phyloP scores from a whole-genome alignment of 2,329 filamentous ascomycete species.

The Claviceps capensis region DNA sequence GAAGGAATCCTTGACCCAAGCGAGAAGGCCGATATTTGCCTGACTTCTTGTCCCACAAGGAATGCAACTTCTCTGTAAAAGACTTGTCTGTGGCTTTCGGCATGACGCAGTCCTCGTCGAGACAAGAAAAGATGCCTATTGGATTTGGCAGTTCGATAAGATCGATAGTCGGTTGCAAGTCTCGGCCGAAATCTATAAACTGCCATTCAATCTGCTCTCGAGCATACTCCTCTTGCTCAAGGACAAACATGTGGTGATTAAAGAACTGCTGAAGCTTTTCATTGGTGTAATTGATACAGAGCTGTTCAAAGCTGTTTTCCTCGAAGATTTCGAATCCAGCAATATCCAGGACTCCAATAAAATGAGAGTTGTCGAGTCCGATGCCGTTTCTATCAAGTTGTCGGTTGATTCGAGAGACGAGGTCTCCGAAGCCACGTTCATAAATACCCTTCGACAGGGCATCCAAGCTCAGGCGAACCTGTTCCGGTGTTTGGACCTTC shows the following conservation, averaged over 20 bases:
- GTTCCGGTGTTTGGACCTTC: constrained; percentile 94
- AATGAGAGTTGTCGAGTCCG: constrained; percentile 77
- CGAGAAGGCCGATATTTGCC: constrained; percentile 83
- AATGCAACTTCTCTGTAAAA: constrained; percentile 96
- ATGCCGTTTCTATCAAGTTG: constrained; percentile 80
- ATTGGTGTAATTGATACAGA: constrained; percentile 99
- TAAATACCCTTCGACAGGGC: constrained; percentile 95
- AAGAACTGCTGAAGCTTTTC: constrained; percentile 99
- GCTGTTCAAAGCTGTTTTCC: constrained; percentile 93
- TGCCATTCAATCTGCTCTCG: constrained; percentile 98
- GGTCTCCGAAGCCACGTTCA: constrained; percentile 84
- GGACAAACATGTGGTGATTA: constrained; percentile 99
- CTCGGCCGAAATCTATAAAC: constrained; percentile 96
- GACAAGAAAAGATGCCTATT: constrained; percentile 95
- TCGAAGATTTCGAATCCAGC: constrained; percentile 99
- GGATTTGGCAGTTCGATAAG: constrained; percentile 92
- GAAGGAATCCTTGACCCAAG: constrained; percentile 79
- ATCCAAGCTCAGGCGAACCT: constrained; percentile 80
- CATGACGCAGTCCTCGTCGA: constrained; percentile 98
- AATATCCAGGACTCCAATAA: constrained; percentile 97
- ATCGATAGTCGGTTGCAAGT: constrained; percentile 94
- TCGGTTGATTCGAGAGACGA: constrained; percentile 81
- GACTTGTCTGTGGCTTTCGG: constrained; percentile 94
- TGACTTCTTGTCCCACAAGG: constrained; percentile 91
- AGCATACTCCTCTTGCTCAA: constrained; percentile 97